Evolutionary conservation across 2,329 filamentous ascomycete genomes (phyloP), one percentile per base, ranked within the genome.

Genomic region (Penicillium sp.): DNA sequence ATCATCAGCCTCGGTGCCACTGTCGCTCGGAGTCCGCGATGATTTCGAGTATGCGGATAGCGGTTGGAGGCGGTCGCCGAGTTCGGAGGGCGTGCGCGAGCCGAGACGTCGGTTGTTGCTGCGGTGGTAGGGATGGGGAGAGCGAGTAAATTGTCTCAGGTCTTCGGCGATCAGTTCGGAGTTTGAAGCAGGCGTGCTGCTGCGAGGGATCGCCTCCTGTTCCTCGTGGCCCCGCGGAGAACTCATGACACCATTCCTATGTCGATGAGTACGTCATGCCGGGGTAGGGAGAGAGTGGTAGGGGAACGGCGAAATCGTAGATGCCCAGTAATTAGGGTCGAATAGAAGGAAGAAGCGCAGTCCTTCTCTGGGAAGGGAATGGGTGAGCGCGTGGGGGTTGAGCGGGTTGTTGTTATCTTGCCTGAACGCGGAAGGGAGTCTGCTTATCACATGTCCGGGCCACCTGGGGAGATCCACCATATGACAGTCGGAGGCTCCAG

Each of bases 1-100:
- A 79, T 98, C 94, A 72, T 97, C 94, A 42, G 94, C 94, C 75
- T 98, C 94, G 19, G 93, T 96, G 26, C 94, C 94, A 75, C 93
- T 97, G 69, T 97, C 93, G 76, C 92, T 97, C 12, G 86, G 86
- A 1, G 88, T 84, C 1, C 84, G 83, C 4, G 86, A 86, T 56
- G 86, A 84, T 65, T 82, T 83, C 61, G 80, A 76, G 65, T 67
- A 69, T 50, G 60, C 63, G 53, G 68, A 65, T 30, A 66, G 65
- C 45, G 71, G 68, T 58, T 65, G 61, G 63, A 70, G 62, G 63
- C 69, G 73, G 76, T 76, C 72, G 72, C 74, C 66, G 68, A 74
- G 61, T 68, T 74, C 65, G 60, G 66, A 75, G 64, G 69, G 76
- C 51, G 71, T 85, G 78, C 61, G 83, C 80, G 53, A 84, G 76